These are phyloP conservation scores for Solanum hybrid DNA, from an alignment of 305 asterid species.

Conservation along the genomic window DNA sequence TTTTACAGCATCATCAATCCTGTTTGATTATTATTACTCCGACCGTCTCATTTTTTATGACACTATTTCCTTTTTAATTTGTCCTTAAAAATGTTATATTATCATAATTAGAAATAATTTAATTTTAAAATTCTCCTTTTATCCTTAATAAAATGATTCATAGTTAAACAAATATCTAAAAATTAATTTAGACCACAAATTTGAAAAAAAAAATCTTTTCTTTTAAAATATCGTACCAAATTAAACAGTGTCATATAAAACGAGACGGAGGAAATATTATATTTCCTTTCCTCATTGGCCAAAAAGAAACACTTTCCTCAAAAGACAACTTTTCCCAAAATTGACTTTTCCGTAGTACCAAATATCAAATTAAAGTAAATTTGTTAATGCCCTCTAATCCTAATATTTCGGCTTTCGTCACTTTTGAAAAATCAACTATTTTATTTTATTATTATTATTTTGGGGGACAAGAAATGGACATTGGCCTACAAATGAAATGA, in stretches of 20 bases:
- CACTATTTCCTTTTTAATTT: neutral
- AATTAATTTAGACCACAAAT: neutral
- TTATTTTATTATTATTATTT: too few species aligned
- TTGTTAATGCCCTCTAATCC: conserved; percentile 10
- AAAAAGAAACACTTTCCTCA: neutral
- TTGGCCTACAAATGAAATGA: conserved; percentile 32
- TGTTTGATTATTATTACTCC: neutral
- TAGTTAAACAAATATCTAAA: neutral
- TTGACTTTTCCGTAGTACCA: conserved; percentile 28
- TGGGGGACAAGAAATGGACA: conserved; percentile 21
- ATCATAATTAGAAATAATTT: too few species aligned
- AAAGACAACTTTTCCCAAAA: neutral
- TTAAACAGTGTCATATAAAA: neutral
- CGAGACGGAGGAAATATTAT: too few species aligned
- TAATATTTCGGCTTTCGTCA: conserved; percentile 21
- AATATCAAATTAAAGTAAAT: conserved; percentile 5
- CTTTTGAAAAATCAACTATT: conserved; percentile 8
- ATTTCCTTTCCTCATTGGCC: neutral
- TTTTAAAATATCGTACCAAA: too few species aligned
- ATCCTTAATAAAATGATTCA: too few species aligned
- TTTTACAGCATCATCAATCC: neutral
- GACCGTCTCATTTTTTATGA: neutral
- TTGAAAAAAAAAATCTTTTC: too few species aligned
- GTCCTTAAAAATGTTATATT: too few species aligned
- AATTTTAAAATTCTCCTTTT: too few species aligned